Evolutionary conservation across 2,329 filamentous ascomycete genomes (phyloP).

Genomic region (Fusarium globosum): DNA sequence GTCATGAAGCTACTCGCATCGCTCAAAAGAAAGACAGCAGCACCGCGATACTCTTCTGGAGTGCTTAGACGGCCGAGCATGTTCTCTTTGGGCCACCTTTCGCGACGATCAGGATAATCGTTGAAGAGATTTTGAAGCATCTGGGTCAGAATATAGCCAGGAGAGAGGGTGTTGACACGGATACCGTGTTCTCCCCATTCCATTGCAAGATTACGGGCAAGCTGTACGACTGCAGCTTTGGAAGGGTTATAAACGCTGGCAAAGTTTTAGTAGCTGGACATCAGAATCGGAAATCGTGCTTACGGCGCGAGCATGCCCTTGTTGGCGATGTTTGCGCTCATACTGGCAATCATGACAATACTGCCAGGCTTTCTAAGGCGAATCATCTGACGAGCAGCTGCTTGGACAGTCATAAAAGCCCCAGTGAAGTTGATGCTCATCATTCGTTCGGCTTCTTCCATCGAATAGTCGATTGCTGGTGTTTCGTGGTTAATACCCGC

Average conservation of each 20-base stretch:
- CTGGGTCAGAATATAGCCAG: slow-evolving; percentile 82
- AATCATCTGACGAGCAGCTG: slow-evolving; percentile 82
- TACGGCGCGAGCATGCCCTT: slow-evolving; percentile 69
- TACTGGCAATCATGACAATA: slow-evolving; percentile 75
- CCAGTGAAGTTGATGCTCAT: slow-evolving; percentile 90
- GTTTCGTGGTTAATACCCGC: slow-evolving; percentile 85
- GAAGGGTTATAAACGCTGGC: slow-evolving; percentile 77
- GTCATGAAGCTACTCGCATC: slow-evolving; percentile 82
- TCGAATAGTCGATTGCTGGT: slow-evolving; percentile 81
- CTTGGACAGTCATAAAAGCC: slow-evolving; percentile 85
- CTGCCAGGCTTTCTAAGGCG: slow-evolving; percentile 67
- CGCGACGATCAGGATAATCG: slow-evolving; percentile 74
- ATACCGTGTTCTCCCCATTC: slow-evolving; percentile 81
- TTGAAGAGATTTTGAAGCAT: slow-evolving; percentile 87
- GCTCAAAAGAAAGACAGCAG: slow-evolving; percentile 77
- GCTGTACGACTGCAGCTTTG: slow-evolving; percentile 79
- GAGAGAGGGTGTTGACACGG: slow-evolving; percentile 83
- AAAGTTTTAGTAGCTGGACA: not conserved
- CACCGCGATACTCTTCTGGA: slow-evolving; percentile 77
- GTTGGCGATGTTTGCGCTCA: slow-evolving; percentile 76
- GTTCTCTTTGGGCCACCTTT: slow-evolving; percentile 83
- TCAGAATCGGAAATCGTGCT: slow-evolving; percentile 43
- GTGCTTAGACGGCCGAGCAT: slow-evolving; percentile 79
- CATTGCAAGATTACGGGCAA: slow-evolving; percentile 74
- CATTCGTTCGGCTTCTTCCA: slow-evolving; percentile 80